Evolutionary conservation across 2,329 filamentous ascomycete genomes (phyloP).

Genomic region (Neofusicoccum sp.): DNA sequence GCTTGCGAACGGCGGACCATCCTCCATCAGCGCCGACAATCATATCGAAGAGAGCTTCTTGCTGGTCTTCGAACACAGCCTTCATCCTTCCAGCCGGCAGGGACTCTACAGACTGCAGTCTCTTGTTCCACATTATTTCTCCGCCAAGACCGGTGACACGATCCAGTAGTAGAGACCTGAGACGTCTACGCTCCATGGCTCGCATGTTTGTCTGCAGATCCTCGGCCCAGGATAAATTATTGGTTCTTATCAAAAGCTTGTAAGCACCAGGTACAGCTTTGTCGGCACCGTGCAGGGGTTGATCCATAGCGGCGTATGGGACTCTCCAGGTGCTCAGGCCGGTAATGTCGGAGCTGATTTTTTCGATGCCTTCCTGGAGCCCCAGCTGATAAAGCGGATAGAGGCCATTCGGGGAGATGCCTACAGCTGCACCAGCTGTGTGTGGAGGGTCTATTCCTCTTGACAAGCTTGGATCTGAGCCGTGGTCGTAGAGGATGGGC

Average conservation of each 20-base stretch:
- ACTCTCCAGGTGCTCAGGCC: neutral
- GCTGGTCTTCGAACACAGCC: neutral
- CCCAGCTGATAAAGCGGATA: neutral
- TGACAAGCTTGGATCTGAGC: neutral
- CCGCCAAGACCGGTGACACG: neutral
- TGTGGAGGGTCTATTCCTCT: neutral
- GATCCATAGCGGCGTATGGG: neutral
- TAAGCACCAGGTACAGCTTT: neutral
- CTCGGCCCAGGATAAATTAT: neutral
- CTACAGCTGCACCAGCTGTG: neutral
- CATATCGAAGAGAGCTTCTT: neutral
- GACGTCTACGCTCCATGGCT: neutral
- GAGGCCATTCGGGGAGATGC: neutral
- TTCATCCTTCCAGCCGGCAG: neutral
- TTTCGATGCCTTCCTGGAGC: neutral
- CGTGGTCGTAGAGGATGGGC: neutral
- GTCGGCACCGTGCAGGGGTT: neutral
- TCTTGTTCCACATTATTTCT: neutral
- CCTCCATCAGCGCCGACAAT: neutral
- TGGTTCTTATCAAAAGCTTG: neutral
- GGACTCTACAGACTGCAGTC: neutral
- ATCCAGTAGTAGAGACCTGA: neutral
- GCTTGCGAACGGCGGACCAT: neutral
- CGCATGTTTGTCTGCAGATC: constrained; percentile 7
- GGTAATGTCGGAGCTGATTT: neutral